Evolutionary conservation across 148 eudicot genomes (phyloP).

Genomic region (Arctostaphylos glauca): DNA sequence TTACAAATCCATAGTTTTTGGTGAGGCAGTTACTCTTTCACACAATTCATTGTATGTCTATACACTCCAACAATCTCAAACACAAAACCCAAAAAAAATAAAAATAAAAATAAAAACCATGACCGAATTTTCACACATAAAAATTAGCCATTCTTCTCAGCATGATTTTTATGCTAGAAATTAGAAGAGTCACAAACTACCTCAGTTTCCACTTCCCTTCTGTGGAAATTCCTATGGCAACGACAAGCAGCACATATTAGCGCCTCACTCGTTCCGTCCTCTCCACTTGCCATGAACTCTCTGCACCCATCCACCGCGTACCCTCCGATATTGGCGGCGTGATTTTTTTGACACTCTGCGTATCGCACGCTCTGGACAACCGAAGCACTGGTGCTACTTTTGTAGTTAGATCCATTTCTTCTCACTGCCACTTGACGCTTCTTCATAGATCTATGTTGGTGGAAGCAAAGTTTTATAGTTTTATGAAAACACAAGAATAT

Average conservation of each 20-base stretch:
- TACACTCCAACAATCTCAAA: background rate
- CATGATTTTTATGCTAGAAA: background rate
- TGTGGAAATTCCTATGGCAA: slow-evolving; percentile 74
- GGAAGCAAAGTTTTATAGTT: background rate
- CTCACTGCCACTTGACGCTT: slow-evolving; percentile 59
- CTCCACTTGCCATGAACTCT: slow-evolving; percentile 73
- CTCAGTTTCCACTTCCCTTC: slow-evolving; percentile 51
- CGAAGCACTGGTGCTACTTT: slow-evolving; percentile 21
- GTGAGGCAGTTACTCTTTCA: background rate
- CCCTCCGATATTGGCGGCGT: slow-evolving; percentile 76
- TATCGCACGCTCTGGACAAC: slow-evolving; percentile 33
- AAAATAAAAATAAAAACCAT: background rate
- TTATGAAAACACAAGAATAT: background rate
- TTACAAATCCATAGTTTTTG: background rate
- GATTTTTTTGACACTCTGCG: slow-evolving; percentile 74
- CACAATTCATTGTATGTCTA: background rate
- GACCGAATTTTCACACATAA: no score
- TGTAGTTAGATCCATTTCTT: slow-evolving; percentile 25
- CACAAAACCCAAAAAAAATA: background rate
- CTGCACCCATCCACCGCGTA: slow-evolving; percentile 86
- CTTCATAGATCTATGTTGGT: slow-evolving; percentile 28
- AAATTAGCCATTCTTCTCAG: background rate
- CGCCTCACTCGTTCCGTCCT: slow-evolving; percentile 44
- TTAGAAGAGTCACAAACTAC: slow-evolving; percentile 50
- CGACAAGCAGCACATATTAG: slow-evolving; percentile 76